Conservation (phyloP, 192 early-diverging fungal species). For the Chytriomyces sp. region DNA sequence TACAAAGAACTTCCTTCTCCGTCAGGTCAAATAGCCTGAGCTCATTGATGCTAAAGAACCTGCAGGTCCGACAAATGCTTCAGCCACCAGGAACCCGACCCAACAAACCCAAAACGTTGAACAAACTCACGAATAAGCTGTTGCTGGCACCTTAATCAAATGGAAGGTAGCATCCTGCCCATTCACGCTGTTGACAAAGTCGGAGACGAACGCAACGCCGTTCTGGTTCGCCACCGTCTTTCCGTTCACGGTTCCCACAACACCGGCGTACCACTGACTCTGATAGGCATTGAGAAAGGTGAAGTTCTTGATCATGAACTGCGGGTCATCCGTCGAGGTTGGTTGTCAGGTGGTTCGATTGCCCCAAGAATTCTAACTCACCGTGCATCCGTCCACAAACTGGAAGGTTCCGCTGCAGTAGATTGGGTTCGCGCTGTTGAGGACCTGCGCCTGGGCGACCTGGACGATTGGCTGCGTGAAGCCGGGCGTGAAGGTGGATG, state of each 20-base stretch:
- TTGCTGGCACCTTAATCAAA: constrained; percentile 5
- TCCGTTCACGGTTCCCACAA: constrained; percentile 21
- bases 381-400: constrained; percentile 34
- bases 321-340: neutral
- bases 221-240: constrained; percentile 14
- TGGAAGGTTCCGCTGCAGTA: constrained; percentile 25
- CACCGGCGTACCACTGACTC: constrained; percentile 31
- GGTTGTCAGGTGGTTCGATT: neutral
- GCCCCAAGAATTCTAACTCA: neutral
- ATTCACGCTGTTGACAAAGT: constrained; percentile 5
- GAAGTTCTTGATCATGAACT: constrained; percentile 38
- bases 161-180: constrained; percentile 7
- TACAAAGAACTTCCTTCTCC: constrained; percentile 25
- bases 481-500: constrained; percentile 4
- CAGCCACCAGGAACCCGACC: neutral
- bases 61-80: neutral
- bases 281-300: constrained; percentile 33
- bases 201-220: constrained; percentile 15
- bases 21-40: constrained; percentile 24
- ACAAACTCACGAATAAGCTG: constrained; percentile 23
- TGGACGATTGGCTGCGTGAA: constrained; percentile 13
- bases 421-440: constrained; percentile 18
- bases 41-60: constrained; percentile 33
- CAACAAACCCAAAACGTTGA: neutral
- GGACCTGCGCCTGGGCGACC: neutral